phyloP scores from a whole-genome alignment of 2,329 filamentous ascomycete genomes.

The Didymella pinodella region DNA sequence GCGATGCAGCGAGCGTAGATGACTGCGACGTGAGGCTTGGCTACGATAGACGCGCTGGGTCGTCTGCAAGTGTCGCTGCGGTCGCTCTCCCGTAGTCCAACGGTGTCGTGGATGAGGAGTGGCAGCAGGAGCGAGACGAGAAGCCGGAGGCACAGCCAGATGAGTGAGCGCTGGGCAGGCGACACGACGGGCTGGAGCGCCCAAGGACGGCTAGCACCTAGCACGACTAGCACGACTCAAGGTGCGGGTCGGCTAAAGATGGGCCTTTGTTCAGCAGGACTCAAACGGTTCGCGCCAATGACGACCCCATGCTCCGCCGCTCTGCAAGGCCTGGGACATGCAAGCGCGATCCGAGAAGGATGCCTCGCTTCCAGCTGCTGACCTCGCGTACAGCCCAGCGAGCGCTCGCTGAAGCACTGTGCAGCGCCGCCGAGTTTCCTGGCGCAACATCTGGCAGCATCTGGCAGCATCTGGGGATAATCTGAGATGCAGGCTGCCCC shows the following conservation, averaged over 20 bases:
- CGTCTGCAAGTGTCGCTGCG: slow-evolving; percentile 8
- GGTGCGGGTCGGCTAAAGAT: not conserved
- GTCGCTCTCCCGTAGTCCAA: slow-evolving; percentile 15
- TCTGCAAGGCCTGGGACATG: slow-evolving; percentile 16
- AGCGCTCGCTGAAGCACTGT: not conserved
- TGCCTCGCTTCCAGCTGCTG: slow-evolving; percentile 18
- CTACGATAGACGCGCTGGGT: slow-evolving; percentile 8
- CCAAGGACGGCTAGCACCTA: slow-evolving; percentile 18
- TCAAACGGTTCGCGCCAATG: slow-evolving; percentile 17
- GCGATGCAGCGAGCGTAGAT: not conserved
- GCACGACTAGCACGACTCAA: slow-evolving; percentile 13
- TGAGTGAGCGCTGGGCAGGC: slow-evolving; percentile 16
- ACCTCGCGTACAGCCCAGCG: slow-evolving; percentile 2
- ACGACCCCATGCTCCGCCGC: slow-evolving; percentile 4
- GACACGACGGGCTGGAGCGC: slow-evolving; percentile 13
- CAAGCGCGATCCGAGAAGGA: slow-evolving; percentile 16
- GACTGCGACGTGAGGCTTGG: slow-evolving; percentile 3
- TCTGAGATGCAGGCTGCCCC: slow-evolving; percentile 1
- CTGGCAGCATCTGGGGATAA: not conserved
- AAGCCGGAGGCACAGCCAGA: slow-evolving; percentile 1
- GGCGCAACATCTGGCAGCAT: not conserved
- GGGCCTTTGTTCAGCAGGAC: slow-evolving; percentile 13
- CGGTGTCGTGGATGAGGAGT: slow-evolving; percentile 9
- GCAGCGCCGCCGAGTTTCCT: not conserved
- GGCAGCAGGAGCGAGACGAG: slow-evolving; percentile 9